Evolutionary conservation across 495 filamentous ascomycete genomes (phyloP), one percentile per base, ranked within the genome.

Genomic region (Lasiosphaeriaceae sp.): DNA sequence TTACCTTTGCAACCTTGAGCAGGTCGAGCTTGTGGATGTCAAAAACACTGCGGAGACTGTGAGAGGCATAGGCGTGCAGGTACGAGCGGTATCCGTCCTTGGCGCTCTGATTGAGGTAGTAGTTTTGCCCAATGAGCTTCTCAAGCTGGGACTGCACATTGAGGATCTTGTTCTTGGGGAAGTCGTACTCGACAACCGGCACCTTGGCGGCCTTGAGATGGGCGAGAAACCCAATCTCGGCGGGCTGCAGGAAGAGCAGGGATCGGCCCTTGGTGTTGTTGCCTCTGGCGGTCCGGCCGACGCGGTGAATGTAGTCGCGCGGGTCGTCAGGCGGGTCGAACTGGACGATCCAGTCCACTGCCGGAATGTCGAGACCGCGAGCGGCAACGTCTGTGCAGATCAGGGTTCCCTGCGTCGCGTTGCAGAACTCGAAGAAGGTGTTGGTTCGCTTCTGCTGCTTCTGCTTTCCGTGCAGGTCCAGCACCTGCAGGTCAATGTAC

Each of bases 391-490:
- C 94, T 0, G 95, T 98, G 73, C 92, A 96, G 61, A 98, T 92
- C 41, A 98, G 73, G 3, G 88, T 96, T 11, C 94, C 94, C 51
- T 89, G 86, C 54, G 81, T 86, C 7, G 94, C 92, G 70, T 98
- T 98, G 74, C 89, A 92, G 77, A 97, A 98, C 64, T 97, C 93
- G 73, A 97, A 98, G 74, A 98, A 98, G 0, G 90, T 96, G 66
- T 94, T 95, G 47, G 94, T 98, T 5, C 94, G 87, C 71, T 95
- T 96, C 69, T 96, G 89, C 72, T 97, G 94, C 74, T 97, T 97
- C 74, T 96, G 90, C 72, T 97, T 96, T 51, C 93, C 93, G 71
- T 96, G 91, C 16, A 87, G 73, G 57, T 88, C 87, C 37, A 92
- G 81, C n/a, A 95, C 92, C 19, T 90, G 93, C 8, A 97, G 80